phyloP scores from a whole-genome alignment of 2,329 filamentous ascomycete genomes.

The Exophiala spinifera region DNA sequence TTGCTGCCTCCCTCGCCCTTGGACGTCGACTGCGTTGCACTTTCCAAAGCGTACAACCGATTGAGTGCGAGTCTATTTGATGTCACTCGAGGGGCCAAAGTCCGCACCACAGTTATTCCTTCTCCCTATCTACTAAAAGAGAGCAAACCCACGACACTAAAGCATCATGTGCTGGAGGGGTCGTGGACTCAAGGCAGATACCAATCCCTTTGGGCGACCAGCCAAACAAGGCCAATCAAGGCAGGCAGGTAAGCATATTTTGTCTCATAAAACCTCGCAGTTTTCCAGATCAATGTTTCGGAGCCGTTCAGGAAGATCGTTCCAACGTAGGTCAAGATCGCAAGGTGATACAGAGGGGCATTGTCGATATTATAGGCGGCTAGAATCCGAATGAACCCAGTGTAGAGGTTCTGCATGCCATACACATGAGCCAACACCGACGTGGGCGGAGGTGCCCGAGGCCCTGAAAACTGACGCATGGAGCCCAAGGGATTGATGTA shows the following conservation, averaged over 20 bases:
- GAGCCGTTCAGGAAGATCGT: conserved; percentile 33
- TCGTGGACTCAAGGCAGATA: background rate
- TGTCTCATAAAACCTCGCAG: conserved; percentile 27
- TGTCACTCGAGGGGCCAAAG: too few relatives aligned
- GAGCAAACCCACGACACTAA: too few relatives aligned
- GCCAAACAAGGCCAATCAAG: background rate
- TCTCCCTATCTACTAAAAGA: too few relatives aligned
- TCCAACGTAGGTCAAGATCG: conserved; percentile 34
- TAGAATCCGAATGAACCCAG: conserved; percentile 35
- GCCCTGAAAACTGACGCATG: conserved; percentile 33
- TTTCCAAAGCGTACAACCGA: too few relatives aligned
- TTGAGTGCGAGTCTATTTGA: too few relatives aligned
- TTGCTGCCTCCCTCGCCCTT: too few relatives aligned
- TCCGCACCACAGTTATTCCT: too few relatives aligned
- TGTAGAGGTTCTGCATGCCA: conserved; percentile 39
- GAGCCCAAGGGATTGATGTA: conserved; percentile 30
- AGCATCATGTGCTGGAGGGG: too few relatives aligned
- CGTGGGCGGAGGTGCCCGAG: conserved; percentile 29
- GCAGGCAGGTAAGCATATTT: conserved; percentile 28
- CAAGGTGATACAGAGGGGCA: conserved; percentile 35
- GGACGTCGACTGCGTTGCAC: too few relatives aligned
- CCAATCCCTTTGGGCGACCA: background rate
- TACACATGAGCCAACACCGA: conserved; percentile 37
- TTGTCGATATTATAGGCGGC: conserved; percentile 38
- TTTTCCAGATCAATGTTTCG: conserved; percentile 32